These are phyloP conservation scores for Theileria parva DNA, from an alignment of 169 alveolate genomes.

Conservation along the genomic window DNA sequence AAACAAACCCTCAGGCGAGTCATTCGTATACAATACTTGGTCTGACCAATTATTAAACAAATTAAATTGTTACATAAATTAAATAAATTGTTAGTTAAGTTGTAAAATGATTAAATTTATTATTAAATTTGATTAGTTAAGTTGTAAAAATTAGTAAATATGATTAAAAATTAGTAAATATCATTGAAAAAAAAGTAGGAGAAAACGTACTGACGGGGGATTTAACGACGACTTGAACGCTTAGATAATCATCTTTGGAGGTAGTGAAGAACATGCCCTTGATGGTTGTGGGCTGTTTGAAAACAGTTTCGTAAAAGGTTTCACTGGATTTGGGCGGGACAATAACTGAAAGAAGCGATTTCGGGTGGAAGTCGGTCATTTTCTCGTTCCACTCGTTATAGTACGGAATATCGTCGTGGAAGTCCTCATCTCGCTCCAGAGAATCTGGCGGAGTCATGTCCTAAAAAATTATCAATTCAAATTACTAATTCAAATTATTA, in stretches of 20 bases:
- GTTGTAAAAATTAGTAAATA: not conserved
- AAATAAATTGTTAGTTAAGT: too few relatives aligned
- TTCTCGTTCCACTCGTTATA: conserved; percentile 63
- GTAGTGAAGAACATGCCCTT: conserved; percentile 67
- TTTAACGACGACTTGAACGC: conserved; percentile 29
- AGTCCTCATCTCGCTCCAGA: conserved; percentile 49
- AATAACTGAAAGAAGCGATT: conserved; percentile 31
- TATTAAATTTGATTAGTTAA: too few relatives aligned
- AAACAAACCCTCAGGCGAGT: conserved; percentile 57
- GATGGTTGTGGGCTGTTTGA: conserved; percentile 42
- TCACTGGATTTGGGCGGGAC: conserved; percentile 50
- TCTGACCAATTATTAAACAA: conserved; percentile 18
- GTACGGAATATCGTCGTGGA: conserved; percentile 32
- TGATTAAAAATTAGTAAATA: too few relatives aligned
- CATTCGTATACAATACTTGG: conserved; percentile 36
- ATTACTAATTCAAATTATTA: too few relatives aligned
- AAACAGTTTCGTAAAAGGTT: conserved; percentile 50
- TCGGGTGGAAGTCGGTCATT: conserved; percentile 66
- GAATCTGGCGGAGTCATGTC: conserved; percentile 46
- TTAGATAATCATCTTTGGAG: conserved; percentile 43
- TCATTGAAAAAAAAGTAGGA: not conserved
- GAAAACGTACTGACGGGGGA: conserved; percentile 57
- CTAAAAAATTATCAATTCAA: conserved; percentile 6
- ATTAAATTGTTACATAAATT: too few relatives aligned
- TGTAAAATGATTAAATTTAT: too few relatives aligned